Conservation (phyloP, 805 yeast genomes). For the Metschnikowia orientalis region DNA sequence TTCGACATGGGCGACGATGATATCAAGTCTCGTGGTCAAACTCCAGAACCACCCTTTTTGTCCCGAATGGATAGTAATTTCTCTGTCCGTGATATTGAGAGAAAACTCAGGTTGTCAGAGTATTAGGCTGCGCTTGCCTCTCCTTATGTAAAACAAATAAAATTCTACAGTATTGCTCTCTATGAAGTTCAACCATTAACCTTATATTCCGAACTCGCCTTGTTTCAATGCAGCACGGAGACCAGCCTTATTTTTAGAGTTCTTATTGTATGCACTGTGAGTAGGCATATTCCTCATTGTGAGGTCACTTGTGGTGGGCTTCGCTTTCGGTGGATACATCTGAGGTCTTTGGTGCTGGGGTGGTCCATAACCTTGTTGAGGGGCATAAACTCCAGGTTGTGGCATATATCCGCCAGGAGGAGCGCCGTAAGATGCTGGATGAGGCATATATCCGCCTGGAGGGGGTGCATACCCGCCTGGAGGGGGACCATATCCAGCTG, state of each 20-base stretch:
- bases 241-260: slow-evolving; percentile 48
- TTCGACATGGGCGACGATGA: slow-evolving; percentile 55
- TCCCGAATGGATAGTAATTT: slow-evolving; percentile 36
- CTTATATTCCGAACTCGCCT: slow-evolving; percentile 64
- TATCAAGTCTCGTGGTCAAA: slow-evolving; percentile 50
- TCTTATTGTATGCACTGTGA: slow-evolving; percentile 36
- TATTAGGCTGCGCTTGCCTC: too few relatives aligned
- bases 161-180: too few relatives aligned
- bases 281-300: slow-evolving; percentile 48
- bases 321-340: slow-evolving; percentile 7
- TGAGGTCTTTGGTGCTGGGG: slow-evolving; percentile 12
- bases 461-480: slow-evolving; percentile 10
- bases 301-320: slow-evolving; percentile 36
- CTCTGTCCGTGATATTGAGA: slow-evolving; percentile 54
- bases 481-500: slow-evolving; percentile 11
- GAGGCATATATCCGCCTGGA: slow-evolving; percentile 15
- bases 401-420: slow-evolving; percentile 17
- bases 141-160: too few relatives aligned
- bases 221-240: slow-evolving; percentile 61
- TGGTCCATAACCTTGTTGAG: slow-evolving; percentile 18
- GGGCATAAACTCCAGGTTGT: slow-evolving; percentile 13
- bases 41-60: slow-evolving; percentile 51
- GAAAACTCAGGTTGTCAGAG: slow-evolving; percentile 60
- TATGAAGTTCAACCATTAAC: too few relatives aligned
- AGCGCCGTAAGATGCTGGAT: slow-evolving; percentile 10